These are phyloP conservation scores for Colletotrichum lentis DNA, from an alignment of 2,329 filamentous ascomycete genomes.

Conservation along the genomic window DNA sequence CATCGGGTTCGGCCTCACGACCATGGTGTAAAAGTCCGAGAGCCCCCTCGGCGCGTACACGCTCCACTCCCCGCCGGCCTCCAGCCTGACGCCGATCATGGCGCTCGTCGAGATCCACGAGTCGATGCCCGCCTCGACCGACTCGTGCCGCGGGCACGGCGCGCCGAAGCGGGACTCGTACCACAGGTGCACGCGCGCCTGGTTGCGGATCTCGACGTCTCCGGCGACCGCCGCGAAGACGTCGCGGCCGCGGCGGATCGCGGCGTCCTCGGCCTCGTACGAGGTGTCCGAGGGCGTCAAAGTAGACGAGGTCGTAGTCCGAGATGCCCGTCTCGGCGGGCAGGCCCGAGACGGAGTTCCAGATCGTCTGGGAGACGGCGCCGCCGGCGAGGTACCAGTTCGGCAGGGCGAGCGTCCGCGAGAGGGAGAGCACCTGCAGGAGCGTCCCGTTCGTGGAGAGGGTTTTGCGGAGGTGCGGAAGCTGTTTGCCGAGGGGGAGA, in stretches of 20 bases:
- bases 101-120: slow-evolving; percentile 49
- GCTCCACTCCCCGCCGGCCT: slow-evolving; percentile 43
- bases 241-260: slow-evolving; percentile 44
- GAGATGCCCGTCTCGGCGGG: slow-evolving; percentile 47
- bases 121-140: slow-evolving; percentile 47
- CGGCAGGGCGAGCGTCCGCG: slow-evolving; percentile 43
- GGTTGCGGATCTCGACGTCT: slow-evolving; percentile 51
- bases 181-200: slow-evolving; percentile 51
- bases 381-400: slow-evolving; percentile 51
- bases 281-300: slow-evolving; percentile 47
- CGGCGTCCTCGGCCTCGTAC: slow-evolving; percentile 48
- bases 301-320: slow-evolving; percentile 51
- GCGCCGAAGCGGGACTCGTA: slow-evolving; percentile 46
- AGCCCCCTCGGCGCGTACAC: slow-evolving; percentile 49
- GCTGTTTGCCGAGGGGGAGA: slow-evolving; percentile 43
- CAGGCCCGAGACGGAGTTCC: slow-evolving; percentile 46
- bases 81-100: slow-evolving; percentile 45
- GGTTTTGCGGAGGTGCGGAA: slow-evolving; percentile 39
- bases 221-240: slow-evolving; percentile 46
- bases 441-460: slow-evolving; percentile 45
- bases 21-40: slow-evolving; percentile 48
- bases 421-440: slow-evolving; percentile 42
- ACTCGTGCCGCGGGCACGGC: slow-evolving; percentile 44
- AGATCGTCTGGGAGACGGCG: slow-evolving; percentile 50
- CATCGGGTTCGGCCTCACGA: slow-evolving; percentile 46